Evolutionary conservation across 2,329 filamentous ascomycete species (phyloP).

Genomic region (Colletotrichum orbiculare): DNA sequence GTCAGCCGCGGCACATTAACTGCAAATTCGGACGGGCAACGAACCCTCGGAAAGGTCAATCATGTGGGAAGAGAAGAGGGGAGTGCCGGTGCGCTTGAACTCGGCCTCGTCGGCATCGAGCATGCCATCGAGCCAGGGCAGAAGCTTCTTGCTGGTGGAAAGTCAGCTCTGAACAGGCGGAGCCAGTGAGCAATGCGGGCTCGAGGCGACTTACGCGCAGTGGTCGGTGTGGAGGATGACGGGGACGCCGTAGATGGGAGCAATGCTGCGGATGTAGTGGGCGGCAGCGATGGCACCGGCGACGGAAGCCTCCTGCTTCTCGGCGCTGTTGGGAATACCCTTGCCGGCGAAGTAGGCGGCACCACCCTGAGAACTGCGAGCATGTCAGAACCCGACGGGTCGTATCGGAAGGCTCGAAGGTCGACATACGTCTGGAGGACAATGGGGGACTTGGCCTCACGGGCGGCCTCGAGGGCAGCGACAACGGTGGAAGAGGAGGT

Average conservation of each 20-base stretch:
- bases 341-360: slow-evolving; percentile 93
- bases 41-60: slow-evolving; percentile 89
- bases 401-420: not conserved
- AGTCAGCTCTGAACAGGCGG: slow-evolving; percentile 4
- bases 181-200: not conserved
- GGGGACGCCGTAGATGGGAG: slow-evolving; percentile 88
- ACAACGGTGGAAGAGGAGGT: slow-evolving; percentile 88
- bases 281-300: slow-evolving; percentile 88
- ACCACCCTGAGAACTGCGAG: slow-evolving; percentile 79
- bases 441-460: slow-evolving; percentile 90
- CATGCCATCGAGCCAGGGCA: slow-evolving; percentile 97
- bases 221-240: slow-evolving; percentile 97
- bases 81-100: slow-evolving; percentile 93
- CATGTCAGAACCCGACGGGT: slow-evolving; percentile 15
- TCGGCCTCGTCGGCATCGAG: slow-evolving; percentile 92
- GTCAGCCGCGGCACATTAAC: slow-evolving; percentile 1
- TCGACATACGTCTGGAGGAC: slow-evolving; percentile 79
- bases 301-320: slow-evolving; percentile 88
- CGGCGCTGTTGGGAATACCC: slow-evolving; percentile 78
- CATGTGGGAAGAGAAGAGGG: slow-evolving; percentile 98
- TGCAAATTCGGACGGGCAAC: not conserved
- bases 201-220: slow-evolving; percentile 68
- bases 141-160: slow-evolving; percentile 81
- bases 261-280: slow-evolving; percentile 91
- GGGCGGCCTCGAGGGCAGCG: slow-evolving; percentile 91